These are phyloP conservation scores for Apophysomyces elegans DNA, from an alignment of 371 early-diverging fungal genomes.

Conservation along the genomic window DNA sequence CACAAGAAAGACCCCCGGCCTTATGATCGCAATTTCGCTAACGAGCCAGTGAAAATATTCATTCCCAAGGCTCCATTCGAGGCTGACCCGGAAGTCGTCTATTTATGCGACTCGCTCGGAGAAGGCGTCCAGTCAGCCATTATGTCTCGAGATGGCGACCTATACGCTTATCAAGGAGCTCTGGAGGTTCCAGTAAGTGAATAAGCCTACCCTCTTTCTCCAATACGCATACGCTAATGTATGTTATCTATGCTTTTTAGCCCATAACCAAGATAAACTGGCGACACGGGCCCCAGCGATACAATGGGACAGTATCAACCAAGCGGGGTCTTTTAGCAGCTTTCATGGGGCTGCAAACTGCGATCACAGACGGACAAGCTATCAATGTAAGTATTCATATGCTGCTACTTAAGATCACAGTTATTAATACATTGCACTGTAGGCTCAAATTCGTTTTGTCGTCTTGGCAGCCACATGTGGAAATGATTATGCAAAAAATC, in stretches of 20 bases:
- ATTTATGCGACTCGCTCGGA: constrained; percentile 1
- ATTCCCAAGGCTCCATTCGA: constrained; percentile 14
- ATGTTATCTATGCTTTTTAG: neutral
- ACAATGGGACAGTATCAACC: neutral
- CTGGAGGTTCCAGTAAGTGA: constrained; percentile 12
- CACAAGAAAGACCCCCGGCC: neutral
- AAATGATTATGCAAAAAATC: constrained; percentile 19
- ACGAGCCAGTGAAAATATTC: neutral
- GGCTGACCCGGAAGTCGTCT: constrained; percentile 14
- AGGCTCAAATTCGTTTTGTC: constrained; percentile 8
- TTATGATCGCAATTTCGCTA: neutral
- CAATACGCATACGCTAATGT: neutral
- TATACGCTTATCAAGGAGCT: constrained; percentile 15
- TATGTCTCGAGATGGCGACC: neutral
- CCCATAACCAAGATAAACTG: neutral
- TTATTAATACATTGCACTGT: neutral
- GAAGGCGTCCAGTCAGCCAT: neutral
- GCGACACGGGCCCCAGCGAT: neutral
- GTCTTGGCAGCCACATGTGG: constrained; percentile 13
- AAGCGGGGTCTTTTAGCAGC: neutral
- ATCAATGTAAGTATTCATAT: neutral
- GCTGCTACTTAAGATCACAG: neutral
- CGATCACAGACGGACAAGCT: neutral
- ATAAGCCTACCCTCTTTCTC: neutral
- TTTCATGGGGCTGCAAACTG: constrained; percentile 3